Evolutionary conservation across 345 rosid species (phyloP).

Genomic region (Corchorus olitorius): DNA sequence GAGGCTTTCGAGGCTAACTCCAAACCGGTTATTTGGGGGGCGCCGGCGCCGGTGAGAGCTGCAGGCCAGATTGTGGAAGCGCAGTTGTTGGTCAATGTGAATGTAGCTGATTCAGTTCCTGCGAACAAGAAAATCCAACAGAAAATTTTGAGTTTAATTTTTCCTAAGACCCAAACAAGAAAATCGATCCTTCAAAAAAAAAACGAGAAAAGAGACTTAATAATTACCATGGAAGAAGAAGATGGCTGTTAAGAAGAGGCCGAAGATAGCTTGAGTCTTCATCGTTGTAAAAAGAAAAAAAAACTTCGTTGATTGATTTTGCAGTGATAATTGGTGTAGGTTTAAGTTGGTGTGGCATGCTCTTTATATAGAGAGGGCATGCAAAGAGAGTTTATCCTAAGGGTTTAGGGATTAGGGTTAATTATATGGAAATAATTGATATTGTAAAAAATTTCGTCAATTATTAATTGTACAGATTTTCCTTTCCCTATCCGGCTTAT

Average conservation of each 20-base stretch:
- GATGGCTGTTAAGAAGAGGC: neutral
- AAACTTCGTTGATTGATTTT: neutral
- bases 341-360: neutral
- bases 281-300: neutral
- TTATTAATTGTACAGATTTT: neutral
- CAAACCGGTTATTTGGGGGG: constrained; percentile 44
- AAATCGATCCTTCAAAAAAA: too few relatives aligned
- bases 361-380: neutral
- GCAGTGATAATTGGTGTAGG: neutral
- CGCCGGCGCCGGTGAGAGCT: constrained; percentile 10
- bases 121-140: neutral
- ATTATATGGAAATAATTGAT: too few relatives aligned
- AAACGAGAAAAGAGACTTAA: too few relatives aligned
- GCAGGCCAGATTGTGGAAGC: constrained; percentile 53
- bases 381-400: too few relatives aligned
- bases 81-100: constrained; percentile 53
- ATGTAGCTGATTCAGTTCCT: constrained; percentile 21
- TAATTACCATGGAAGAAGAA: constrained; percentile 4
- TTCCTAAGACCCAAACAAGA: too few relatives aligned
- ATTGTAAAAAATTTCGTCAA: neutral
- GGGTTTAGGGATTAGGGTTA: too few relatives aligned
- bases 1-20: constrained; percentile 35
- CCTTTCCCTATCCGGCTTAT: neutral
- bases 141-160: too few relatives aligned
- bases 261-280: neutral